Evolutionary conservation across 495 filamentous ascomycete species (phyloP).

Genomic region (Neurospora intermedia): DNA sequence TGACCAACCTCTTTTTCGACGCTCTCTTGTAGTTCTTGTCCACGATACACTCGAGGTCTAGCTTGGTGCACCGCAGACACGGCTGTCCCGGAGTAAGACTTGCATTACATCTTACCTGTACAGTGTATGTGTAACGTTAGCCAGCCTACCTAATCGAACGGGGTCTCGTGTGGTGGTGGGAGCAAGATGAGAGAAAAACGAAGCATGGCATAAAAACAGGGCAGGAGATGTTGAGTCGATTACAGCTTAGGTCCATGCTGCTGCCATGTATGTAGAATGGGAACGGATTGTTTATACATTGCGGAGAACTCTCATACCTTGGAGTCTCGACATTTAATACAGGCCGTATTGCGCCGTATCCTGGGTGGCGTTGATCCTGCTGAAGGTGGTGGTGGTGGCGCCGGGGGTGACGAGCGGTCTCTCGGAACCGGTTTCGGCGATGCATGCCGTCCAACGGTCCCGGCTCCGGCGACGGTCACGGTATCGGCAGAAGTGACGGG

Average conservation of each 20-base stretch:
- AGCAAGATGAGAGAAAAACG: not conserved
- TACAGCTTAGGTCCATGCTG: not conserved
- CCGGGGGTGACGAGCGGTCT: not conserved
- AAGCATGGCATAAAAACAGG: not conserved
- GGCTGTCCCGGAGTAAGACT: conserved; percentile 27
- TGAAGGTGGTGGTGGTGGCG: not conserved
- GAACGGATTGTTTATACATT: not conserved
- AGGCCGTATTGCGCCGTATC: conserved; percentile 33
- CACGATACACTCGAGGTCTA: conserved; percentile 33
- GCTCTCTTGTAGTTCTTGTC: conserved; percentile 36
- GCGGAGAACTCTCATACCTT: conserved; percentile 18
- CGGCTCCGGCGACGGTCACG: not conserved
- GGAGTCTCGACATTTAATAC: conserved; percentile 32
- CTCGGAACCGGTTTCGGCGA: not conserved
- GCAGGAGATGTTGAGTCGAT: not conserved
- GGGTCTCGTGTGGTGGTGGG: not conserved
- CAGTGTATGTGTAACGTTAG: not conserved
- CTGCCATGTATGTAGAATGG: not conserved
- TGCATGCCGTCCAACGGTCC: not conserved
- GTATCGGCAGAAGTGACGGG: not conserved
- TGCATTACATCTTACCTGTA: conserved; percentile 34
- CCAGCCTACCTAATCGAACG: not conserved
- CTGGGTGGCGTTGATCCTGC: conserved; percentile 7
- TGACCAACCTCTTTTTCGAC: conserved; percentile 28
- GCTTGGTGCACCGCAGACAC: conserved; percentile 33